A percentile compares a stretch with the other conserved stretches of the same genome.
phyloP scores from a whole-genome alignment of 75 land plant genomes.

The Cupressus sempervirens region DNA sequence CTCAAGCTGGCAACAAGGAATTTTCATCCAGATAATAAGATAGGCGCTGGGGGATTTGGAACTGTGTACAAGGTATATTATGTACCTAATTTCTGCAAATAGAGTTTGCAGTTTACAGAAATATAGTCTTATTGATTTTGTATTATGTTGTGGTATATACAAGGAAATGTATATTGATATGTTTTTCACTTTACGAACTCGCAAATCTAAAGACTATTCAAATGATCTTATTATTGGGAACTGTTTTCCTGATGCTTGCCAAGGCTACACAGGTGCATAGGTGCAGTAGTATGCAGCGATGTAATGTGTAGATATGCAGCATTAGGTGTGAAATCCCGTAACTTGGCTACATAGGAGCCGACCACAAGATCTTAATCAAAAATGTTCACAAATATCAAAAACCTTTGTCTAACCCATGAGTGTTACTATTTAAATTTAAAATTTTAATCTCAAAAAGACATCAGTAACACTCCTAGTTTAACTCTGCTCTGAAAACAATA shows the following conservation, averaged over 20 bases:
- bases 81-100: background rate
- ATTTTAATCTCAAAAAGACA: too few species aligned
- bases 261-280: background rate
- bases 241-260: background rate
- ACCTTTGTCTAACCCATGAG: too few species aligned
- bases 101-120: background rate
- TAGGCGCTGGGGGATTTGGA: conserved; percentile 51
- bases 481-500: too few species aligned
- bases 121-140: background rate
- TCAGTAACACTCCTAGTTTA: too few species aligned
- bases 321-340: background rate
- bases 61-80: conserved; percentile 40
- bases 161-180: background rate
- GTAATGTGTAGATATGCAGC: background rate
- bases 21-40: conserved; percentile 34
- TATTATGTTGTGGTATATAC: background rate
- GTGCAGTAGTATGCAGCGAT: background rate
- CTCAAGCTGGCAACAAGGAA: conserved; percentile 28
- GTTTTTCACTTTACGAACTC: background rate
- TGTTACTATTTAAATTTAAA: too few species aligned
- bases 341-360: background rate
- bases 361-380: background rate
- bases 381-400: too few species aligned
- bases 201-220: background rate
- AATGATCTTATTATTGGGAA: background rate